Percentiles rank a stretch among this genome's conserved stretches.
Evolutionary conservation across 1,284 basidiomycete species (phyloP).

Genomic region (Irpex lacteus): DNA sequence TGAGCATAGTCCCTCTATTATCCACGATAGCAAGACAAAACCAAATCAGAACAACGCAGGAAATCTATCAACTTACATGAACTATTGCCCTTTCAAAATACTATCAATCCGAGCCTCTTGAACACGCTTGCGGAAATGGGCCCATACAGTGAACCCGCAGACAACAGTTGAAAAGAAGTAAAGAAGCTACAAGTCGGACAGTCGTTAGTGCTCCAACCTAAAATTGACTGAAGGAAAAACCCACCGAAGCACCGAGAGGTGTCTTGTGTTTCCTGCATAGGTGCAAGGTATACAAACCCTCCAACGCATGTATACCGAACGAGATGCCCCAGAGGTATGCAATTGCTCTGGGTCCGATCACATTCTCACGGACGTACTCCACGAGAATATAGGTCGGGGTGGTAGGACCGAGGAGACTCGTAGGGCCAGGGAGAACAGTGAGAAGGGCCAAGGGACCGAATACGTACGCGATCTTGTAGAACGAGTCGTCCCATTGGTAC

Average conservation of each 20-base stretch:
- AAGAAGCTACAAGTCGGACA: conserved; percentile 33
- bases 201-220: neutral
- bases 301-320: conserved; percentile 42
- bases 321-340: conserved; percentile 25
- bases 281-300: conserved; percentile 49
- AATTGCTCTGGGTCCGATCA: conserved; percentile 11
- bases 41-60: no score
- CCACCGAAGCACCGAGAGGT: conserved; percentile 50
- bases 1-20: no score
- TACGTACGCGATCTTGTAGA: neutral
- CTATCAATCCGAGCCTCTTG: conserved; percentile 70
- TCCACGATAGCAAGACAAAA: no score
- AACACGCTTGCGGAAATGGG: conserved; percentile 51
- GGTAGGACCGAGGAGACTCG: conserved; percentile 5
- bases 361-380: neutral
- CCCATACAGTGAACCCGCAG: conserved; percentile 53
- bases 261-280: conserved; percentile 58
- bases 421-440: conserved; percentile 12
- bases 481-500: conserved; percentile 43
- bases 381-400: conserved; percentile 10
- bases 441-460: conserved; percentile 31
- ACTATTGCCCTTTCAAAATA: conserved; percentile 54
- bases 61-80: neutral
- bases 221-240: conserved; percentile 23
- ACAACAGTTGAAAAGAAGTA: conserved; percentile 51